Percentiles rank a stretch among this genome's conserved stretches.
These are phyloP conservation scores for Vigna unguiculata DNA, from an alignment of 306 rosid genomes.

Conservation along the genomic window DNA sequence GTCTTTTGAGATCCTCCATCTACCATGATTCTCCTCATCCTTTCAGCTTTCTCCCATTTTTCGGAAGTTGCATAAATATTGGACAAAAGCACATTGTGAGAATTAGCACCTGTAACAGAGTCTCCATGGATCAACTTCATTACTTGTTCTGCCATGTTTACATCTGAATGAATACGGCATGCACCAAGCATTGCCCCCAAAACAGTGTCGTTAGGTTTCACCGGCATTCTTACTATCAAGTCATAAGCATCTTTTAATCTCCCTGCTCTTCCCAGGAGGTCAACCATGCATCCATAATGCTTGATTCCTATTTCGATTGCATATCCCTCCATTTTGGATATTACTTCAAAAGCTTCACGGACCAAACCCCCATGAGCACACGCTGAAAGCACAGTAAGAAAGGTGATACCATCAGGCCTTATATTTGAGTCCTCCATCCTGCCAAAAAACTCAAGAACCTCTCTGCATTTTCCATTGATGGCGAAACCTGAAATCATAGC, in stretches of 20 bases:
- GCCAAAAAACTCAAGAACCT: conserved; percentile 62
- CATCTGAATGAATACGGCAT: conserved; percentile 67
- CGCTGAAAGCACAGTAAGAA: conserved; percentile 65
- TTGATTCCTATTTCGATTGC: conserved; percentile 52
- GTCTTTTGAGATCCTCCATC: conserved; percentile 56
- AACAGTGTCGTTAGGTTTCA: conserved; percentile 66
- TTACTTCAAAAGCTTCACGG: conserved; percentile 56
- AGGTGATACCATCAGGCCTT: conserved; percentile 69
- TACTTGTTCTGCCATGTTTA: conserved; percentile 61
- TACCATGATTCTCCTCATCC: conserved; percentile 50
- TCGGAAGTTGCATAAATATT: conserved; percentile 75
- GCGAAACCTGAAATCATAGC: conserved; percentile 75
- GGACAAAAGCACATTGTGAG: conserved; percentile 63
- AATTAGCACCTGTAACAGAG: conserved; percentile 34
- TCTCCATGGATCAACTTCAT: conserved; percentile 44
- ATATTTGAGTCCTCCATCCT: conserved; percentile 59
- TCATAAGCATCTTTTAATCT: conserved; percentile 66
- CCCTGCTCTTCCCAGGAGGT: conserved; percentile 76
- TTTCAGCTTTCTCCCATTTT: conserved; percentile 75
- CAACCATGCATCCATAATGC: conserved; percentile 79
- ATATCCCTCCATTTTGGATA: conserved; percentile 63
- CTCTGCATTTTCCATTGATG: conserved; percentile 62
- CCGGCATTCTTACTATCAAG: conserved; percentile 60
- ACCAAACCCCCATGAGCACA: conserved; percentile 74
- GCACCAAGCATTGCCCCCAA: conserved; percentile 77